A percentile compares a stretch with the other conserved stretches of the same genome.
Evolutionary conservation across 148 eudicot species (phyloP).

Genomic region (Chenopodium formosanum): DNA sequence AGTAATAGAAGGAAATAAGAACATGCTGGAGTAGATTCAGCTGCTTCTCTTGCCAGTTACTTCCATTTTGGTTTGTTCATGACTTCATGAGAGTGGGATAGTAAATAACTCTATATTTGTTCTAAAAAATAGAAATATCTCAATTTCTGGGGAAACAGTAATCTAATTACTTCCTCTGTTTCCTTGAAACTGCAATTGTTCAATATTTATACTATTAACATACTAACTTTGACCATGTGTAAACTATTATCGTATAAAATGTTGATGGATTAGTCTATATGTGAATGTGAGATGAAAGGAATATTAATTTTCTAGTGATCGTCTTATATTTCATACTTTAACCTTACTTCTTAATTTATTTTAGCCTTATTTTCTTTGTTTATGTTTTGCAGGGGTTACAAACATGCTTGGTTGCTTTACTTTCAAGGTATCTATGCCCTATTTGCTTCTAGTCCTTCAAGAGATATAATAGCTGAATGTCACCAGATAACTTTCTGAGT

Average conservation of each 20-base stretch:
- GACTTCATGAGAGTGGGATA: not conserved
- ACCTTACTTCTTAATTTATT: not conserved
- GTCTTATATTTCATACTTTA: not conserved
- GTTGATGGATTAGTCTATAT: too few species aligned
- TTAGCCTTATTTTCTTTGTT: conserved; percentile 3
- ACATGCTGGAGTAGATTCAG: not conserved
- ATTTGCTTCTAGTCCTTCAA: not conserved
- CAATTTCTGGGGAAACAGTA: not conserved
- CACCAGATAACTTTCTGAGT: not conserved
- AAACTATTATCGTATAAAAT: too few species aligned
- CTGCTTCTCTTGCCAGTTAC: not conserved
- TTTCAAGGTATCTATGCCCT: conserved; percentile 53
- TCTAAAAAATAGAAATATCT: not conserved
- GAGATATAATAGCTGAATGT: not conserved
- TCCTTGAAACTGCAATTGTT: too few species aligned
- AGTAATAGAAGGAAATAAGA: not conserved
- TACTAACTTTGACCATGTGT: too few species aligned
- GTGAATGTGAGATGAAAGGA: too few species aligned
- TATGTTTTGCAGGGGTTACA: conserved; percentile 58
- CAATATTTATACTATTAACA: too few species aligned
- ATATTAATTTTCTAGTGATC: too few species aligned
- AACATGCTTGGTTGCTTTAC: conserved; percentile 68
- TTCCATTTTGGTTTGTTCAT: not conserved
- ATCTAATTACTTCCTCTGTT: too few species aligned
- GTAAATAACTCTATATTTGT: not conserved